Conservation (phyloP, 805 yeast species). For the Ogataea philodendri region DNA sequence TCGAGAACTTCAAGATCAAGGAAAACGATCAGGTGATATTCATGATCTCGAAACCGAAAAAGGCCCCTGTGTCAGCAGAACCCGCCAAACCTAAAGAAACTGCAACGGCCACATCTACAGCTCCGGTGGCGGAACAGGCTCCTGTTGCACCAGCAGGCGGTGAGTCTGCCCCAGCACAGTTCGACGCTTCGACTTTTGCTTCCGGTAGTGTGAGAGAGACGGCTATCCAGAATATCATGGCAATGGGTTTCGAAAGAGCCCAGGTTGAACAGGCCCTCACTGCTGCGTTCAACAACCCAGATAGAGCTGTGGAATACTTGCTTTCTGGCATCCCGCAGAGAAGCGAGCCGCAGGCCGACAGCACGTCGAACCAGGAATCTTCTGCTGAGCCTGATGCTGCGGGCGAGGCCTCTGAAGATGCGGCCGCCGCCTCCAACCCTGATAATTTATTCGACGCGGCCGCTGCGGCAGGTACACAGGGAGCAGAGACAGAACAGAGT, state of each 20-base stretch:
- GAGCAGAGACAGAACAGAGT: conserved; percentile 33
- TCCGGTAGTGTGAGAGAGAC: conserved; percentile 76
- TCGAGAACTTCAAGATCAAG: conserved; percentile 71
- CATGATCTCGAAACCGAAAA: conserved; percentile 70
- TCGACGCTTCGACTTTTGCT: conserved; percentile 58
- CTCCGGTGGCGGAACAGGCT: conserved; percentile 28
- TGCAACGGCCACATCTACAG: conserved; percentile 20
- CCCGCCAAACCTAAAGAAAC: conserved; percentile 23
- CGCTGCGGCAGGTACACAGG: conserved; percentile 30
- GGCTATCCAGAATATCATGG: conserved; percentile 80
- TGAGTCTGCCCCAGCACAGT: conserved; percentile 24
- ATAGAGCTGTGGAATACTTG: conserved; percentile 94
- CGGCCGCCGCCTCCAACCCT: conserved; percentile 35
- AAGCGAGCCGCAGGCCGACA: conserved; percentile 9
- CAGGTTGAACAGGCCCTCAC: conserved; percentile 88
- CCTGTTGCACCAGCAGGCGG: conserved; percentile 25
- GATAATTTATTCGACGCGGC: conserved; percentile 55
- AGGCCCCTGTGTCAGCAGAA: conserved; percentile 31
- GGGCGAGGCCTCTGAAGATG: conserved; percentile 6
- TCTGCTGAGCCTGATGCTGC: conserved; percentile 25
- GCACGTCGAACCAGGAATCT: conserved; percentile 16
- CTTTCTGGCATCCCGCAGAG: conserved; percentile 84
- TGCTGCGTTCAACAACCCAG: conserved; percentile 96
- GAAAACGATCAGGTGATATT: conserved; percentile 87
- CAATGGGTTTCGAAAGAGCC: conserved; percentile 90